Evolutionary conservation across 345 rosid species (phyloP), one percentile per base, ranked within the genome.

Genomic region (Garcia nutans): DNA sequence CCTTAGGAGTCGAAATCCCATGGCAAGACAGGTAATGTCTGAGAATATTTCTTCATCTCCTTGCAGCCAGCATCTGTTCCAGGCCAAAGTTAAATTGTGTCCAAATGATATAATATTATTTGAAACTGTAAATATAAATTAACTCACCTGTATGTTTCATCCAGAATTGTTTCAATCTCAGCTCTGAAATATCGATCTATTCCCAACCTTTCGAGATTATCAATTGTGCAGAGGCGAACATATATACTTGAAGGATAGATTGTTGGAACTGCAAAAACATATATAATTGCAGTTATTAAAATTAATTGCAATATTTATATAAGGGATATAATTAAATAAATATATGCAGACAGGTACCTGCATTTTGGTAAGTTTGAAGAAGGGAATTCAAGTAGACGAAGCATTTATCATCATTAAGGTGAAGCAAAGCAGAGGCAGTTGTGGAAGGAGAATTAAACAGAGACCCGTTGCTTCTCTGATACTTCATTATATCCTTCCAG

Each of bases 41-140:
- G 42, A 64, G 47, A 77, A 71, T 49, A 77, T 52, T 23, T 77
- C 80, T 2, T 77, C 71, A 42, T 71, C 73, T 3, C 71, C 74
- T 10, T 54, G 54, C 22, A 37, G 9, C 80, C 80, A 77, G 2
- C 33, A 63, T 41, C 74, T 68, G 59, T 42, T 16, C 58, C 58
- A 54, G 7, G 58, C 20, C 0, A 54, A 15, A 54, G 6, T 17
- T 37, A 37, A 37, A 5, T 3, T 5, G 41, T 37, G 7, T 37
- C 41, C 6, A 37, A 5, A 3, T 37, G 6, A 37, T 37, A 37
- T 37, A 37, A 37, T 37, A 37, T 37, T 33, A 33, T 33, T 3
- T 33, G 37, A 3, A 47, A 47, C 13, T 8, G 50, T 11, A 47
- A 47, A 47, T 47, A 11, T 11, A 47, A 47, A 11, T 9, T 11